These are phyloP conservation scores for Trichoderma koningii DNA, from an alignment of 2,329 filamentous ascomycete genomes.

Conservation along the genomic window DNA sequence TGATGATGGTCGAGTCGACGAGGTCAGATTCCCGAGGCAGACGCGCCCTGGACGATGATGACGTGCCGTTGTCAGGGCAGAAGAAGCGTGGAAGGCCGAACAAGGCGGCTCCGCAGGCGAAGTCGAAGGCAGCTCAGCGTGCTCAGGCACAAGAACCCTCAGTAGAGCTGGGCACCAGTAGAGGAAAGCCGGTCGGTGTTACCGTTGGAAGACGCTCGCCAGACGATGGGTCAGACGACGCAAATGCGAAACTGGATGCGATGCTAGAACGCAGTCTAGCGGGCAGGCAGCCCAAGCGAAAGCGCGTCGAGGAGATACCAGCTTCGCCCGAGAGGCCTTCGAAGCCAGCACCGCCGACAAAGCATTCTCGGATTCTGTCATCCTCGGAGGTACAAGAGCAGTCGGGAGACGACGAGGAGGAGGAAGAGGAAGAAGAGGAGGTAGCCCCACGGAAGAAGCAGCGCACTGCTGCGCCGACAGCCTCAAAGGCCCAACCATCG, in stretches of 20 bases:
- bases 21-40: not conserved
- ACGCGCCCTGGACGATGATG: slow-evolving; percentile 29
- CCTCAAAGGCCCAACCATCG: slow-evolving; percentile 34
- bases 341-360: slow-evolving; percentile 13
- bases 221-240: slow-evolving; percentile 27
- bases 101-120: slow-evolving; percentile 12
- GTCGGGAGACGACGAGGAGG: slow-evolving; percentile 29
- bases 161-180: not conserved
- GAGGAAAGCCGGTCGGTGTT: too few species aligned
- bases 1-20: slow-evolving; percentile 45
- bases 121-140: slow-evolving; percentile 12
- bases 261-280: too few species aligned
- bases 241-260: too few species aligned
- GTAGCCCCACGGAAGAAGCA: slow-evolving; percentile 35
- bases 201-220: not conserved
- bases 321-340: not conserved
- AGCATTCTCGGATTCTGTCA: not conserved
- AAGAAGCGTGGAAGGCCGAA: slow-evolving; percentile 22
- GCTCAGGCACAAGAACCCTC: slow-evolving; percentile 15
- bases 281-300: too few species aligned
- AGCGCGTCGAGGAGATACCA: slow-evolving; percentile 8
- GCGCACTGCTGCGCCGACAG: slow-evolving; percentile 33
- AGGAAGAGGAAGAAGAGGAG: slow-evolving; percentile 32
- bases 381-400: slow-evolving; percentile 16
- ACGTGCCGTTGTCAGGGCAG: slow-evolving; percentile 25